phyloP scores from a whole-genome alignment of 202 grass and related monocot species.

The Zoysia matrella region DNA sequence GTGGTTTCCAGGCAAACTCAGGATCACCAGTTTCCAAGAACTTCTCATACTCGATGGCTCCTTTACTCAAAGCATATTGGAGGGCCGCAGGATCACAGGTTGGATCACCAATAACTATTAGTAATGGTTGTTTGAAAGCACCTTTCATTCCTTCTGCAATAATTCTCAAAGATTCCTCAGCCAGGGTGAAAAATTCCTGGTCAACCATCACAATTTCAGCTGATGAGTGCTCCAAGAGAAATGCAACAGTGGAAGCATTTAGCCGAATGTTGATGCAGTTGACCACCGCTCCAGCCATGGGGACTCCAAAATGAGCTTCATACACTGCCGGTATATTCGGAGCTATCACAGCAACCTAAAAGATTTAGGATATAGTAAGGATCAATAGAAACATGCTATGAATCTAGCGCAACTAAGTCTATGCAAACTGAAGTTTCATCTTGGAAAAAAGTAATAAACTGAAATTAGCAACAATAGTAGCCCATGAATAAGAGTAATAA shows the following conservation, averaged over 20 bases:
- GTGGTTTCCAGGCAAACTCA: conserved; percentile 82
- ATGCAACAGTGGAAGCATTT: conserved; percentile 84
- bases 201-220: conserved; percentile 83
- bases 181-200: conserved; percentile 85
- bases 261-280: conserved; percentile 89
- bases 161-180: conserved; percentile 77
- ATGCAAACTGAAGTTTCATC: background rate
- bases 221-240: conserved; percentile 81
- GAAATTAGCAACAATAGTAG: conserved; percentile 1
- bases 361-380: conserved; percentile 17
- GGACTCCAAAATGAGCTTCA: conserved; percentile 96
- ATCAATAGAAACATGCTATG: conserved; percentile 26
- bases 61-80: conserved; percentile 66
- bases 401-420: conserved; percentile 6
- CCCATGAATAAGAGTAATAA: background rate
- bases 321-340: conserved; percentile 91
- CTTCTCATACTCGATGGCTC: conserved; percentile 83
- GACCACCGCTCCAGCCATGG: conserved; percentile 89
- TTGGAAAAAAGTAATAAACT: background rate
- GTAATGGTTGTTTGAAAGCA: conserved; percentile 70
- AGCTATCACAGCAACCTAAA: conserved; percentile 90
- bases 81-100: conserved; percentile 64
- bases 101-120: conserved; percentile 81
- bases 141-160: conserved; percentile 66
- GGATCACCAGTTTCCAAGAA: conserved; percentile 86